These are phyloP conservation scores for Gracilaria domingensis DNA, from an alignment of 23 red algal genomes.

Conservation along the genomic window DNA sequence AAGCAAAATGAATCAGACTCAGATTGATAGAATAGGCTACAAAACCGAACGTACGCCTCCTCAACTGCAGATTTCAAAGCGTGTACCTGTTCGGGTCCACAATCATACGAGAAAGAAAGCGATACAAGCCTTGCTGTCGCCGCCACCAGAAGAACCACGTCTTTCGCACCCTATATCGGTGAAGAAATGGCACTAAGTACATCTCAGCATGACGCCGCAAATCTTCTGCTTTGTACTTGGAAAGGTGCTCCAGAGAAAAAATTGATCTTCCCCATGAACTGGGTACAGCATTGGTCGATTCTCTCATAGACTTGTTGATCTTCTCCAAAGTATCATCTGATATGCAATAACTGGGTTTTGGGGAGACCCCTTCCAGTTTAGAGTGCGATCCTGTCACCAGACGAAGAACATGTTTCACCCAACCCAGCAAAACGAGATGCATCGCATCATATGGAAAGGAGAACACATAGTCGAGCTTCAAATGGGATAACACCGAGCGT, in stretches of 20 bases:
- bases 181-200: not conserved
- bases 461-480: constrained; percentile 9
- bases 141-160: not conserved
- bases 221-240: not conserved
- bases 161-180: not conserved
- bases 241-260: not conserved
- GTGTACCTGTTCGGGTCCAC: not conserved
- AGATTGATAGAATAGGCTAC: not conserved
- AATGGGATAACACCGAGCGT: not conserved
- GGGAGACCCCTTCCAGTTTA: not conserved
- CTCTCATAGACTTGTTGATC: not conserved
- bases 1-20: constrained; percentile 23
- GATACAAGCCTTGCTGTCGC: not conserved
- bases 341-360: not conserved
- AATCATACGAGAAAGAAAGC: not conserved
- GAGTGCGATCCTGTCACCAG: not conserved
- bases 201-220: not conserved
- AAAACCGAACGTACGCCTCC: not conserved
- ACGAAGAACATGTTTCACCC: not conserved
- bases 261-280: too few species aligned
- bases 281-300: not conserved
- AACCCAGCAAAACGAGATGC: constrained; percentile 20
- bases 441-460: constrained; percentile 31
- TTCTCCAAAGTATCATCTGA: not conserved
- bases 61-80: not conserved